phyloP scores from a whole-genome alignment of 176 grass and related monocot genomes.

The Guadua angustifolia region DNA sequence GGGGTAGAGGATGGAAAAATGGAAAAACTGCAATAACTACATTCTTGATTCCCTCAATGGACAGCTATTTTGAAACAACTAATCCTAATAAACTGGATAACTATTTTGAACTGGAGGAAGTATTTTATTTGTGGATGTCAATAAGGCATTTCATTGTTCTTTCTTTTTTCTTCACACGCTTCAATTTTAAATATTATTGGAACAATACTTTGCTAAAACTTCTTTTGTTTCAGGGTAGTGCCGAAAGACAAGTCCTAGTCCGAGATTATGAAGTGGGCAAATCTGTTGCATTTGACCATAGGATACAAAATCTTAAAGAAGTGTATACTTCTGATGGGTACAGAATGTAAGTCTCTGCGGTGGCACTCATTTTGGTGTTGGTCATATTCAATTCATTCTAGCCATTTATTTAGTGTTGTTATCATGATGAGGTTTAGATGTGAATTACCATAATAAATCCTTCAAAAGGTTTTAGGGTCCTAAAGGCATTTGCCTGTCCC shows the following conservation, averaged over 20 bases:
- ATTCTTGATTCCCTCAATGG: no score
- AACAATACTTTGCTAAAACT: conserved; percentile 14
- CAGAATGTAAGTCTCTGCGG: conserved; percentile 64
- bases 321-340: conserved; percentile 88
- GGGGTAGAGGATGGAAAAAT: no score
- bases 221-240: conserved; percentile 61
- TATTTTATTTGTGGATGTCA: neutral
- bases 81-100: no score
- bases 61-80: no score
- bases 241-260: conserved; percentile 90
- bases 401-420: conserved; percentile 21
- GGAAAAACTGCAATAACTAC: no score
- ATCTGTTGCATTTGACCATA: conserved; percentile 80
- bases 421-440: neutral
- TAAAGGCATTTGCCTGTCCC: neutral
- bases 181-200: conserved; percentile 10
- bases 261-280: conserved; percentile 75
- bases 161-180: neutral
- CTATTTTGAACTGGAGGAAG: no score
- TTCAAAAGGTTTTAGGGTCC: neutral
- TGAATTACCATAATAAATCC: neutral
- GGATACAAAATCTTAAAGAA: conserved; percentile 77
- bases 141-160: neutral
- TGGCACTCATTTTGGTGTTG: conserved; percentile 1
- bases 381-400: neutral